These are phyloP conservation scores for Micractinium conductrix DNA, from an alignment of 139 green algal species.

Conservation along the genomic window DNA sequence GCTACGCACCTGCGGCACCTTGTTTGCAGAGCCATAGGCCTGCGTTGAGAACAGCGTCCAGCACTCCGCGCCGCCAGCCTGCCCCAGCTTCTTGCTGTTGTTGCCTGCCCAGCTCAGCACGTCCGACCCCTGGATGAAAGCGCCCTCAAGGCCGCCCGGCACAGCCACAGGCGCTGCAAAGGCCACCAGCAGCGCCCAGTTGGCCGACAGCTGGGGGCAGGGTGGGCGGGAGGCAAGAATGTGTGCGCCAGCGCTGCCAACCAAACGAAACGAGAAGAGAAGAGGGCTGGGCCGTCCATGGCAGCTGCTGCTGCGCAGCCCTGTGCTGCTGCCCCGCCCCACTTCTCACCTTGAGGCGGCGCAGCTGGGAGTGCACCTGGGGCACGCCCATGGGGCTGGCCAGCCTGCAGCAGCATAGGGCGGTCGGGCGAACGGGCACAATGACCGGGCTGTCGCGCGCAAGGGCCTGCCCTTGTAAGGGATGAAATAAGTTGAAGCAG, in stretches of 20 bases:
- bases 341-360: too few relatives aligned
- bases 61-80: slow-evolving; percentile 59
- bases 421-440: too few relatives aligned
- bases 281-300: too few relatives aligned
- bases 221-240: too few relatives aligned
- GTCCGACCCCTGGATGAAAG: slow-evolving; percentile 60
- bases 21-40: slow-evolving; percentile 61
- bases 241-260: too few relatives aligned
- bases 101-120: slow-evolving; percentile 75
- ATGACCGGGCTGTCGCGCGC: too few relatives aligned
- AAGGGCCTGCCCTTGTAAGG: too few relatives aligned
- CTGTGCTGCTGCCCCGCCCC: too few relatives aligned
- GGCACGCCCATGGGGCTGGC: slow-evolving; percentile 52
- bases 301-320: too few relatives aligned
- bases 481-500: too few relatives aligned
- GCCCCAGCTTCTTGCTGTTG: slow-evolving; percentile 78
- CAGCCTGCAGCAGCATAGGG: too few relatives aligned
- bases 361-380: slow-evolving; percentile 64
- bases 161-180: slow-evolving; percentile 62
- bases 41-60: slow-evolving; percentile 85
- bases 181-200: slow-evolving; percentile 79
- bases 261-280: too few relatives aligned
- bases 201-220: slow-evolving; percentile 61
- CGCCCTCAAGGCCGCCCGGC: slow-evolving; percentile 56
- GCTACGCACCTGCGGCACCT: slow-evolving; percentile 44